phyloP scores from a whole-genome alignment of 768 basidiomycete genomes.

The Agaricus blazei region DNA sequence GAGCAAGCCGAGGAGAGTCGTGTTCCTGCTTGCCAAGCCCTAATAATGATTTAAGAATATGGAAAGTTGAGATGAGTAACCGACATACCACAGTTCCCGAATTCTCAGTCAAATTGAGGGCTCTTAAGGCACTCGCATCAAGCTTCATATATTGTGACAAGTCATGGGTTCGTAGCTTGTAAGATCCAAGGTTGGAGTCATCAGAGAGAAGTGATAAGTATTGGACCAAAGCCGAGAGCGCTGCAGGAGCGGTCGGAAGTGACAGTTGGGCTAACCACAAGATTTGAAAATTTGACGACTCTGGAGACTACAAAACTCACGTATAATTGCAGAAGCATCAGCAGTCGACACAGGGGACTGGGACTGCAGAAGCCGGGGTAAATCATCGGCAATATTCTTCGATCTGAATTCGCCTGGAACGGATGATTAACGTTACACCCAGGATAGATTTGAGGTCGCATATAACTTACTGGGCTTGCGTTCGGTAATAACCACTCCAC shows the following conservation, averaged over 20 bases:
- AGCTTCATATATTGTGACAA: conserved; percentile 93
- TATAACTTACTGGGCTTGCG: conserved; percentile 68
- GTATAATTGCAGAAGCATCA: conserved; percentile 47
- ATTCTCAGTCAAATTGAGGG: conserved; percentile 78
- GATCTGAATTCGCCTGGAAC: conserved; percentile 74
- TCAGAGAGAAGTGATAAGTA: conserved; percentile 82
- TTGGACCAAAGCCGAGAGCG: conserved; percentile 74
- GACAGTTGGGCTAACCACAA: conserved; percentile 61
- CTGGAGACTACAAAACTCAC: conserved; percentile 29
- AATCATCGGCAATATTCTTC: conserved; percentile 76
- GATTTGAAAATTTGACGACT: neutral
- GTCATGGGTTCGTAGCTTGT: conserved; percentile 81
- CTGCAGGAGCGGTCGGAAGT: conserved; percentile 71
- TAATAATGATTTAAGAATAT: conserved; percentile 17
- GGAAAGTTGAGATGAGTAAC: neutral
- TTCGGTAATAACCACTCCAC: conserved; percentile 87
- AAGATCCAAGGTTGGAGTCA: conserved; percentile 72
- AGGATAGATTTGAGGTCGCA: neutral
- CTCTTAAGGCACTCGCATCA: conserved; percentile 90
- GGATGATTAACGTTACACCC: neutral
- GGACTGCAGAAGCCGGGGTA: conserved; percentile 62
- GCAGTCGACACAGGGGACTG: conserved; percentile 35
- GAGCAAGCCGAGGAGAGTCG: conserved; percentile 81
- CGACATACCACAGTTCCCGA: conserved; percentile 48
- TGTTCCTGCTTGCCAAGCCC: conserved; percentile 69